Conservation (phyloP, 768 basidiomycete genomes). For the Agaricus sinodeliciosus region DNA sequence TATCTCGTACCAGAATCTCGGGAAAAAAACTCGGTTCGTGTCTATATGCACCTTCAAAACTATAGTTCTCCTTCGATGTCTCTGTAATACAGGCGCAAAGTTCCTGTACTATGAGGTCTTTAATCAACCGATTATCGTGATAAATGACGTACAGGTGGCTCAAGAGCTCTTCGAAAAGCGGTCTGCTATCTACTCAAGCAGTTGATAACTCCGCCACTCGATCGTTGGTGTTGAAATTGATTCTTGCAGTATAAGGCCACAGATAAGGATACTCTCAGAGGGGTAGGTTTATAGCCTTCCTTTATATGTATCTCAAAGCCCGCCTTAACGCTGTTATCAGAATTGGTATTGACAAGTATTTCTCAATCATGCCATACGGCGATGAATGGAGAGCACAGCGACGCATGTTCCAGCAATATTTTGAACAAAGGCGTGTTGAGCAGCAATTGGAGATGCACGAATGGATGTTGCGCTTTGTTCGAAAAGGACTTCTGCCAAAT, state of each 20-base stretch:
- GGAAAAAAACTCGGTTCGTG: constrained; percentile 9
- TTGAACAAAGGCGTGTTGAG: constrained; percentile 10
- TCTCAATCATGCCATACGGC: constrained; percentile 19
- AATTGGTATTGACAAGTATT: not conserved
- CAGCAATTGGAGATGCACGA: not conserved
- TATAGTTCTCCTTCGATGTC: not conserved
- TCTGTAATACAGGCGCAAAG: constrained; percentile 19
- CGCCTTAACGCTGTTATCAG: not conserved
- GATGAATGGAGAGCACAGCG: constrained; percentile 19
- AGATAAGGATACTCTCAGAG: not conserved
- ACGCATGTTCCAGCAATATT: constrained; percentile 19
- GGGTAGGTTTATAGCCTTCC: not conserved
- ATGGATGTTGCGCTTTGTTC: not conserved
- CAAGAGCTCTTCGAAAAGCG: constrained; percentile 52
- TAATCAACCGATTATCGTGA: constrained; percentile 32
- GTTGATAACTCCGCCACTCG: not conserved
- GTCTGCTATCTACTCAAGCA: constrained; percentile 18
- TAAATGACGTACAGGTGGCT: constrained; percentile 36
- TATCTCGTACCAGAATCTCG: constrained; percentile 5
- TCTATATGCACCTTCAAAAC: no score
- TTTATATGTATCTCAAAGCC: not conserved
- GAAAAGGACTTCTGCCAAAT: constrained; percentile 1
- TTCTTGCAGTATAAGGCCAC: not conserved
- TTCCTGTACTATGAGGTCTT: constrained; percentile 46
- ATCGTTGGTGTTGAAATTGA: not conserved